A percentile compares a stretch with the other conserved stretches of the same genome.
Evolutionary conservation across 2,329 filamentous ascomycete genomes (phyloP).

Genomic region (Helicocarpus griseus): DNA sequence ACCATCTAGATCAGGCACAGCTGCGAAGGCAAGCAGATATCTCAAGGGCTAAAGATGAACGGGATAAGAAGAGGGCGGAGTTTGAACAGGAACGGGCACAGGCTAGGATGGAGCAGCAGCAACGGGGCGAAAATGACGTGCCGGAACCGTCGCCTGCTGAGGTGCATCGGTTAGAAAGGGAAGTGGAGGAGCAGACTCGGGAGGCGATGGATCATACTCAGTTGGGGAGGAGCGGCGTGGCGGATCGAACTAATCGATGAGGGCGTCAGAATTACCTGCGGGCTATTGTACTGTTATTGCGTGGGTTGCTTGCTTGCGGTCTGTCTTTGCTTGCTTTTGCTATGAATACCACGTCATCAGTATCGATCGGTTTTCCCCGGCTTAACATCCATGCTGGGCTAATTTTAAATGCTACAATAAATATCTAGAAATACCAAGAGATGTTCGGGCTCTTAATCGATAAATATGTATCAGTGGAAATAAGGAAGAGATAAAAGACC

Average conservation of each 20-base stretch:
- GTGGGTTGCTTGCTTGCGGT: background rate
- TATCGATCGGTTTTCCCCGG: no score
- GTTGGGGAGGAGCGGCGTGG: constrained; percentile 11
- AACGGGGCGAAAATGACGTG: background rate
- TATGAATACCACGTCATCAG: no score
- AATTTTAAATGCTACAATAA: no score
- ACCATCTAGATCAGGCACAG: constrained; percentile 48
- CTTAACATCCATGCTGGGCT: no score
- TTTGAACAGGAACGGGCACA: background rate
- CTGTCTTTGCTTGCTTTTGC: no score
- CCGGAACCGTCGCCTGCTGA: background rate
- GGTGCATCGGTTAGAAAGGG: background rate
- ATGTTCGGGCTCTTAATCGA: no score
- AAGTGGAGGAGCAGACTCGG: constrained; percentile 22
- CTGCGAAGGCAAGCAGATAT: constrained; percentile 35
- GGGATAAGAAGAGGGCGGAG: constrained; percentile 16
- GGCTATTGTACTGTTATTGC: background rate
- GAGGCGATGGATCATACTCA: constrained; percentile 18
- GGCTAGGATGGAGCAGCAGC: background rate
- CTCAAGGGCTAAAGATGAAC: constrained; percentile 28
- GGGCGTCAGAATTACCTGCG: background rate
- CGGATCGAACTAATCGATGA: background rate
- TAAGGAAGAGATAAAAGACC: background rate
- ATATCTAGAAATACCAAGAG: no score
- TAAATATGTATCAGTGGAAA: background rate